phyloP scores from a whole-genome alignment of 257 asterid species.

The Oldenlandia corymbosa region DNA sequence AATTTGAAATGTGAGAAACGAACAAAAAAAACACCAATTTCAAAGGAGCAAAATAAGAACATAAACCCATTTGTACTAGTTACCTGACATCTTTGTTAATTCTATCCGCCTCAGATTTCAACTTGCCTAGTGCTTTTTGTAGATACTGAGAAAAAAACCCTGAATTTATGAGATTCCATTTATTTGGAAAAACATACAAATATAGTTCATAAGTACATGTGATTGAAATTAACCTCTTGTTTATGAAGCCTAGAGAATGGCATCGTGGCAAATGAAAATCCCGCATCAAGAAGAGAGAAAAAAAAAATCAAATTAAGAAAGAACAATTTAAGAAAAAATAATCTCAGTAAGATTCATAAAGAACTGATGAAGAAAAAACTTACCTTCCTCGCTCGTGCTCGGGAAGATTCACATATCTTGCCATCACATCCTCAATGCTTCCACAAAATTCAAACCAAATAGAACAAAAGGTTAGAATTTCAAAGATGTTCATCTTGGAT shows the following conservation, averaged over 20 bases:
- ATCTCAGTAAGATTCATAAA: background rate
- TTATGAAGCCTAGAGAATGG: constrained; percentile 63
- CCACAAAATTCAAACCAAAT: constrained; percentile 3
- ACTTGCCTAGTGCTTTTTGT: constrained; percentile 68
- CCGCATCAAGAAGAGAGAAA: constrained; percentile 5
- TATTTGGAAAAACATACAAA: too few species aligned
- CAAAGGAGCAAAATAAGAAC: background rate
- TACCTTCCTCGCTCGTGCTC: constrained; percentile 91
- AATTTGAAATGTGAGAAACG: background rate
- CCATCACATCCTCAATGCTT: constrained; percentile 73
- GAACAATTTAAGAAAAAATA: background rate
- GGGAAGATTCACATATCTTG: constrained; percentile 69
- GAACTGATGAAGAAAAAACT: background rate
- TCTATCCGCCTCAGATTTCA: constrained; percentile 60
- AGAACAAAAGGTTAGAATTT: background rate
- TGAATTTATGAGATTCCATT: background rate
- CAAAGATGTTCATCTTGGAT: background rate
- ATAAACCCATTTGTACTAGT: too few species aligned
- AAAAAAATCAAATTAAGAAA: background rate
- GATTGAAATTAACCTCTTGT: constrained; percentile 58
- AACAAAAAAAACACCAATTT: too few species aligned
- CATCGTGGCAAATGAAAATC: constrained; percentile 18
- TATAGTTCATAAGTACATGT: too few species aligned
- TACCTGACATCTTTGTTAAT: constrained; percentile 51
- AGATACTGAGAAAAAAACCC: constrained; percentile 41